Conservation (phyloP, 345 rosid species). For the Gossypium turneri region DNA sequence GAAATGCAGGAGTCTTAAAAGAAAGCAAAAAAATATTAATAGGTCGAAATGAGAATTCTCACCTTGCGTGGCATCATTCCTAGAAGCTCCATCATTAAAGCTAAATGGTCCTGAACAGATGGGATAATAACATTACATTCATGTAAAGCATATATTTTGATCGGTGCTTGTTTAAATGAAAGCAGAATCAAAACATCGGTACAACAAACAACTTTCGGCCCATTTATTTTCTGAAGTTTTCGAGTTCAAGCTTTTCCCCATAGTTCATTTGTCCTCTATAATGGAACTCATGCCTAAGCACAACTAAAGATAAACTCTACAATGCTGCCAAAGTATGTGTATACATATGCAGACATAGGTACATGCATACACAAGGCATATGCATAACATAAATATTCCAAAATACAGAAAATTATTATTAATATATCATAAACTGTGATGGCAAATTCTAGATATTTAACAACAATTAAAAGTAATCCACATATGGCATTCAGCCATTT, state of each 20-base stretch:
- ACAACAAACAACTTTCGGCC: not conserved
- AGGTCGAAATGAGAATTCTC: slow-evolving; percentile 19
- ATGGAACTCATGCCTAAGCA: not conserved
- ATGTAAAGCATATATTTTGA: not conserved
- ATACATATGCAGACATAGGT: not conserved
- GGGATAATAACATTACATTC: not conserved
- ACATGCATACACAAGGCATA: not conserved
- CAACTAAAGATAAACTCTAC: not conserved
- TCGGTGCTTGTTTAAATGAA: not conserved
- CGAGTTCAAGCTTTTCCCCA: not conserved
- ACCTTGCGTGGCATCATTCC: slow-evolving; percentile 91
- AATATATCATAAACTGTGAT: not conserved
- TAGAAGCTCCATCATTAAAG: slow-evolving; percentile 77
- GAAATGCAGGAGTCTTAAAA: not conserved
- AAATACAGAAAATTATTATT: not conserved
- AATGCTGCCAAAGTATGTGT: not conserved
- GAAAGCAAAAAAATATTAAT: not conserved
- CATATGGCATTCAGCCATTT: not conserved
- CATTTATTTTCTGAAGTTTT: not conserved
- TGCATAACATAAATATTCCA: not conserved
- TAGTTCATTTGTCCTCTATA: not conserved
- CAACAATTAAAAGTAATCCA: not conserved
- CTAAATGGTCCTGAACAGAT: slow-evolving; percentile 56
- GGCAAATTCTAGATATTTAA: not conserved
- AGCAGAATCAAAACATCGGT: not conserved